Base-by-base conservation (phyloP, 306 rosid species). In the Quercus gilva region DNA sequence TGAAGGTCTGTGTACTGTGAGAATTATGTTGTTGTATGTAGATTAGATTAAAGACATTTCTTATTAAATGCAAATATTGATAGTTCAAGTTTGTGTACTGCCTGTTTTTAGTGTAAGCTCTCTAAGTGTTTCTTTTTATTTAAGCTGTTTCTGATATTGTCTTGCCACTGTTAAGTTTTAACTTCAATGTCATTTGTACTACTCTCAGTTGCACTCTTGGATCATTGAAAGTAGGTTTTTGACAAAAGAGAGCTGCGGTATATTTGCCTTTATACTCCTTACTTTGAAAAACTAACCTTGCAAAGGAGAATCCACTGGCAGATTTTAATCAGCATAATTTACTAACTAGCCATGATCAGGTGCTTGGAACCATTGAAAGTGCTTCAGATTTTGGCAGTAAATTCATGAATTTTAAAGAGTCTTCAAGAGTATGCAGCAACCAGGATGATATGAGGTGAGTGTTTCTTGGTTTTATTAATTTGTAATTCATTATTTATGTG, bases 11-110 rank as follows among this genome's bases (percentile, higher is more conserved):
- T 74, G 64, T 67, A 67, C 28, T 77, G 77, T 63, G 73, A 82
- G 73, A 81, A 61, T 79, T 51, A 25, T 84, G 79, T 81, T 72
- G 63, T 11, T 83, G 52, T 59, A 61, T 84, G 81, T 86, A 85
- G 65, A 71, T 68, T 74, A 69, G 61, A 41, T 76, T 25, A 73
- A 76, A 14, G 76, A 51, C 80, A 13, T 77, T 29, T 72, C 45
- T 80, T 43, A 19, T 59, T 80, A 65, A 55, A 75, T 80, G 77
- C 75, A 83, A 80, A 26, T 70, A 77, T 68, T 45, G 67, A 67
- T 71, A 78, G 79, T 77, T 73, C 67, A 70, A 76, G 57, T 78
- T 73, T 81, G 68, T 37, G 56, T 49, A 26, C 20, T 73, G 71
- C 57, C 67, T 53, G 57, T 29, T 33, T 43, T n/a, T 41, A n/a